Evolutionary conservation across 139 green algal genomes (phyloP), one percentile per base, ranked within the genome.

Genomic region (Micromonas commoda): DNA sequence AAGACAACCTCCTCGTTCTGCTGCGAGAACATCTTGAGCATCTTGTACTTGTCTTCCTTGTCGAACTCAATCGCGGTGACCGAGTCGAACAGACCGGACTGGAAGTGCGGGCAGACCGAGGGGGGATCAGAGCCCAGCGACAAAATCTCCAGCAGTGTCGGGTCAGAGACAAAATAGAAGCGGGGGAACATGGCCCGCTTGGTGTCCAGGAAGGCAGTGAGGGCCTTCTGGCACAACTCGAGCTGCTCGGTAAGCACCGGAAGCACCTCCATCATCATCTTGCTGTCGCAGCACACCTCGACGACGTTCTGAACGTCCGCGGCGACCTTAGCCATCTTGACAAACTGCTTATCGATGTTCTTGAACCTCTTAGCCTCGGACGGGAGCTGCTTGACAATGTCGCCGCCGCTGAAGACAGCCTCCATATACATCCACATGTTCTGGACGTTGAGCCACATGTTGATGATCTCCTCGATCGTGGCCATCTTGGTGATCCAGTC

Each of bases 31-130:
- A 96, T 94, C 78, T 90, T 91, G 6, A 86, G 76, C 29, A 95
- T 87, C 68, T 70, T 33, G 6, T 51, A 88, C 85, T 94, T 93
- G 84, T 94, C 92, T 78, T 88, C 87, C 67, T 89, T 81, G 1
- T 82, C 90, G 77, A 96, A 96, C 53, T 80, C 84, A 23, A 96
- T 79, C 5, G 77, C 38, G 38, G 90, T 88, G 64, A 88, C 93
- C 82, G 95, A 95, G 86, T 96, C 91, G 81, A 94, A 96, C 13
- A 96, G 86, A 88, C 95, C 95, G 20, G 95, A 86, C 91, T 35
- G 28, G 16, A 95, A 93, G 85, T 96, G 91, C 85, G 95, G 90
- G 82, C 94, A 88, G 13, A 92, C 79, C 69, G 71, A 84, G 29
- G 87, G 91, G 1, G 89, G 84, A 81, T 95, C 89, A 21, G 69